Evolutionary conservation across 2,329 filamentous ascomycete species (phyloP).

Genomic region (Alternaria angustiovoidea): DNA sequence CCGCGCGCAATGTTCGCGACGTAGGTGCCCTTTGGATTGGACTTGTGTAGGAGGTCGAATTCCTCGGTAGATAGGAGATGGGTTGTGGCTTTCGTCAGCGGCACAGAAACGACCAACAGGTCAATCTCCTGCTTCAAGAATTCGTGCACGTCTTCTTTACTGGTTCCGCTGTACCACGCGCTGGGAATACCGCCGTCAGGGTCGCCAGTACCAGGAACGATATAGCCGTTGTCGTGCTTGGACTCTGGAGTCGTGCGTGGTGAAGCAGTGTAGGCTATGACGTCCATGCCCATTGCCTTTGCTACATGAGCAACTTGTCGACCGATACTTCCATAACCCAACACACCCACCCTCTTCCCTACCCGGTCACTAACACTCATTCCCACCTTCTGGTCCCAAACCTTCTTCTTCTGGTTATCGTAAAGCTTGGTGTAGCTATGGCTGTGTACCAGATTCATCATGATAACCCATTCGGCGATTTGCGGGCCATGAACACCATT

Average conservation of each 20-base stretch:
- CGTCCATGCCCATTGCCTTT: slow-evolving; percentile 72
- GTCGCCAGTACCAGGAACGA: slow-evolving; percentile 72
- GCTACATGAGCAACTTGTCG: slow-evolving; percentile 67
- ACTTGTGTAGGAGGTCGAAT: slow-evolving; percentile 62
- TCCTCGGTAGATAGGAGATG: slow-evolving; percentile 64
- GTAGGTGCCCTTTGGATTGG: slow-evolving; percentile 60
- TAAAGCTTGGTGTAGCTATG: slow-evolving; percentile 64
- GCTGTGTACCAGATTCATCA: slow-evolving; percentile 67
- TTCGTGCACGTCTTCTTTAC: slow-evolving; percentile 59
- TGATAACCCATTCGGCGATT: slow-evolving; percentile 72
- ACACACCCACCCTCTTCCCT: slow-evolving; percentile 65
- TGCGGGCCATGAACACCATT: slow-evolving; percentile 69
- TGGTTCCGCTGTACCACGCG: slow-evolving; percentile 65
- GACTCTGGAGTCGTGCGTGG: slow-evolving; percentile 72
- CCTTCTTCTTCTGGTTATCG: slow-evolving; percentile 64
- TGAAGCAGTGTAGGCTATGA: slow-evolving; percentile 78
- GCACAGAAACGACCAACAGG: slow-evolving; percentile 64
- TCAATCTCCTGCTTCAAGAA: slow-evolving; percentile 66
- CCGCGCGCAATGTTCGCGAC: slow-evolving; percentile 77
- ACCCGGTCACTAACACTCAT: slow-evolving; percentile 62
- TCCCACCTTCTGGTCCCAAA: slow-evolving; percentile 57
- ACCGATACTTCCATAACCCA: slow-evolving; percentile 70
- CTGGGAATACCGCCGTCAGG: slow-evolving; percentile 62
- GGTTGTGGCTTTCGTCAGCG: slow-evolving; percentile 64
- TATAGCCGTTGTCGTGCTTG: slow-evolving; percentile 69